Conservation (phyloP, 345 rosid genomes). For the Eucalyptus erythrocorys region DNA sequence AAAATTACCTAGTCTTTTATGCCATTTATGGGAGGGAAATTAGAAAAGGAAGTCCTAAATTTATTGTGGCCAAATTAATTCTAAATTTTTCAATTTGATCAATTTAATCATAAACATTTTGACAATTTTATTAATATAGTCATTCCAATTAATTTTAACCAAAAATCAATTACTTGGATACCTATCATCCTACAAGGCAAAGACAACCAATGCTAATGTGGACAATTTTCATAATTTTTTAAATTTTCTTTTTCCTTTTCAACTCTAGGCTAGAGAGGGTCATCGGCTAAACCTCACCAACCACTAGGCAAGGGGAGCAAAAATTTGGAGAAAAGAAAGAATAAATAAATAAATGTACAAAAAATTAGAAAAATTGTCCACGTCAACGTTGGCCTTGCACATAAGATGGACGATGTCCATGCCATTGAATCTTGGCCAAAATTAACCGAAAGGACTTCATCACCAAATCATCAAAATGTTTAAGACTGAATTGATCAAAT, state of each 20-base stretch:
- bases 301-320: neutral
- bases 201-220: neutral
- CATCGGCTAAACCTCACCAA: neutral
- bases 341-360: too few relatives aligned
- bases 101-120: neutral
- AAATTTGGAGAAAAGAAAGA: too few relatives aligned
- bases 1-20: neutral
- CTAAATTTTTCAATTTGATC: neutral
- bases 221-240: neutral
- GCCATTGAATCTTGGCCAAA: neutral
- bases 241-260: neutral
- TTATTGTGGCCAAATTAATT: neutral
- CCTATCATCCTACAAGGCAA: accelerated
- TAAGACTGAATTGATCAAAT: too few relatives aligned
- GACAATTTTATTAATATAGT: neutral
- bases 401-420: neutral
- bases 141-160: neutral
- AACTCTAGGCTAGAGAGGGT: neutral
- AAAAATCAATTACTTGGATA: neutral
- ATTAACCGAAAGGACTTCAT: neutral
- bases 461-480: neutral
- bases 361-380: too few relatives aligned
- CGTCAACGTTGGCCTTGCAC: accelerated
- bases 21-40: neutral
- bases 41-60: neutral